These are phyloP conservation scores for Psidium friedrichsthalianum DNA, from an alignment of 345 rosid genomes.

Conservation along the genomic window DNA sequence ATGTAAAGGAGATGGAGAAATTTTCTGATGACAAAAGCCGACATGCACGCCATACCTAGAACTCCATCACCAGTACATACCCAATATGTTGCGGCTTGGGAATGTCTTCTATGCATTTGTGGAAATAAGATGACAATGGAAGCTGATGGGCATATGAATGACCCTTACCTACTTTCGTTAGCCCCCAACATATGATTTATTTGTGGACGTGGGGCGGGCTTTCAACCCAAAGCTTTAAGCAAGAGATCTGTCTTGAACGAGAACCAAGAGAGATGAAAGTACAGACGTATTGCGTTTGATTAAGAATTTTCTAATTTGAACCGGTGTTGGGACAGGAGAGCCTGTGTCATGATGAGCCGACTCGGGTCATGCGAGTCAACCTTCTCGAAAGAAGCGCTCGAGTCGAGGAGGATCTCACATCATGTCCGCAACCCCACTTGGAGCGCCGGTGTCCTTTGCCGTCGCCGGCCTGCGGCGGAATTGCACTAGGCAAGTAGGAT, in stretches of 20 bases:
- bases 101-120: not conserved
- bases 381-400: no score
- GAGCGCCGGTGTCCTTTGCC: no score
- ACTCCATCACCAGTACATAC: not conserved
- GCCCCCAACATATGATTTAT: not conserved
- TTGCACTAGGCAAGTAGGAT: no score
- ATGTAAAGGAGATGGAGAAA: not conserved
- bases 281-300: no score
- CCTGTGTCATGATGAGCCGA: no score
- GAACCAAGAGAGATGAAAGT: not conserved
- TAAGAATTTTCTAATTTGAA: no score
- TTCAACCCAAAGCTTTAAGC: not conserved
- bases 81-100: not conserved
- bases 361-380: no score
- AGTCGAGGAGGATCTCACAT: no score
- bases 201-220: not conserved
- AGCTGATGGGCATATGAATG: not conserved
- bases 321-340: no score
- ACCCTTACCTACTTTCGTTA: not conserved
- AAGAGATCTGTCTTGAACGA: not conserved
- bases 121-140: not conserved
- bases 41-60: not conserved
- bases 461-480: no score
- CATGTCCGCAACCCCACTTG: no score
- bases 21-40: not conserved